Base-by-base conservation (phyloP, 192 early-diverging fungal genomes). In the Pecoramyces ruminantium region DNA sequence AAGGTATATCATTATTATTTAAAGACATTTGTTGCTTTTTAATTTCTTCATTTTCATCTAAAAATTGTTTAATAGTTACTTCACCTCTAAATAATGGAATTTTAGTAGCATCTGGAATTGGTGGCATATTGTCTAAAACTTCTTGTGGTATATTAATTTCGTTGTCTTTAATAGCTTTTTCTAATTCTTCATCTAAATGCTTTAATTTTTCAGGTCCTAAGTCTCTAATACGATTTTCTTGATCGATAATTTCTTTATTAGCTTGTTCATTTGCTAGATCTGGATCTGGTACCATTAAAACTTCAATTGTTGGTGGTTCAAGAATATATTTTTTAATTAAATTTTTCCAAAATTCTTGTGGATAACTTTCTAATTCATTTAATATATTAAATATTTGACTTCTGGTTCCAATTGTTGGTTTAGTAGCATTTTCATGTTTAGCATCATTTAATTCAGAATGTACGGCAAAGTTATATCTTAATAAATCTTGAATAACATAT, bases 51-150 rank as follows among this genome's bases (percentile, higher is more conserved):
- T 80, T 77, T 79, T 84, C 42, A 81, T 84, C 77, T 81, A 79
- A 13, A 0, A 83, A 58, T 79, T 58, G 21, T 30, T 83, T 81
- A 4, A 58, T 28, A 78, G 78, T 51, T 30, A 92, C 80, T n/a
- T 67, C 25, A 25, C 51, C 51, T 67, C 51, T 67, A 67, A 67
- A 67, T 15, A 85, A 86, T 16, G 89, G 83, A 6, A 88, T 86
- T 34, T 86, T 86, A 77, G 88, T 85, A 0, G 87, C 83, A 77
- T 94, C 90, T 4, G 94, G 92, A 13, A 93, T 88, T 2, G 90
- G 87, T 4, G 94, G 93, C 84, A 95, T 93, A 4, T 30, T 78
- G 3, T 82, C 85, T 77, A 91, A 84, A 78, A 92, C 80, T 9
- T 86, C 86, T 18, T 83, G 82, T 5, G 93, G 82, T 30, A 93